phyloP scores from a whole-genome alignment of 306 rosid genomes.

The Citrullus mucosospermus region DNA sequence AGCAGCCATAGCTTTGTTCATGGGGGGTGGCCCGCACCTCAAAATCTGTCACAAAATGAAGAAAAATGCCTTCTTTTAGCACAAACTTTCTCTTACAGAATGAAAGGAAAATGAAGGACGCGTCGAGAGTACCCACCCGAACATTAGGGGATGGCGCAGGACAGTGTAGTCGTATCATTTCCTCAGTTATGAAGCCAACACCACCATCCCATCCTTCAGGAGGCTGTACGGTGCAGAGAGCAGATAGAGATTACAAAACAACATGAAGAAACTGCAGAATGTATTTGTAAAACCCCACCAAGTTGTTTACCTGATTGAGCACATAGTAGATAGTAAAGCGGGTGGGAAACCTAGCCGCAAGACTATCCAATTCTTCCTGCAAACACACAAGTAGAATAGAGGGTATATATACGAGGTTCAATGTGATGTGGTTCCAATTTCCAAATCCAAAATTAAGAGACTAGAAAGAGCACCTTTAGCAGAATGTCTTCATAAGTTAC shows the following conservation, averaged over 20 bases:
- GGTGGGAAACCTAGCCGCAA: conserved; percentile 14
- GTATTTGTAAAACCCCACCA: neutral
- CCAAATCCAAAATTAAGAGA: neutral
- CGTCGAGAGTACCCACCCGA: conserved; percentile 16
- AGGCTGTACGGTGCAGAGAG: conserved; percentile 16
- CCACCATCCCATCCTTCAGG: conserved; percentile 47
- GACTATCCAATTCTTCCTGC: conserved; percentile 28
- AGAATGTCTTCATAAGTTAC: conserved; percentile 52
- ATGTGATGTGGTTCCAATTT: neutral
- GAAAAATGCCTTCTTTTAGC: neutral
- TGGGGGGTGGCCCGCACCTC: conserved; percentile 47
- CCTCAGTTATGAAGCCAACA: conserved; percentile 32
- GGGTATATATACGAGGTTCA: neutral
- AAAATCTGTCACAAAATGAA: conserved; percentile 16
- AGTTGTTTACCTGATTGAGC: conserved; percentile 20
- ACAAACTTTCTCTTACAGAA: neutral
- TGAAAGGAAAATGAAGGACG: neutral
- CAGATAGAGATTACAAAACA: neutral
- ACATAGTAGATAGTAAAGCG: conserved; percentile 24
- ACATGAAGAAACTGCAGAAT: neutral
- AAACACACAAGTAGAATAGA: neutral
- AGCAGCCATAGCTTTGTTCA: conserved; percentile 45
- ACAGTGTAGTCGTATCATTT: conserved; percentile 33
- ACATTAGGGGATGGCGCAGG: conserved; percentile 38
- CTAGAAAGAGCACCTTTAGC: conserved; percentile 6